Percentiles rank a stretch among this genome's conserved stretches.
These are phyloP conservation scores for Populus hybrid DNA, from an alignment of 441 rosid genomes.

Conservation along the genomic window DNA sequence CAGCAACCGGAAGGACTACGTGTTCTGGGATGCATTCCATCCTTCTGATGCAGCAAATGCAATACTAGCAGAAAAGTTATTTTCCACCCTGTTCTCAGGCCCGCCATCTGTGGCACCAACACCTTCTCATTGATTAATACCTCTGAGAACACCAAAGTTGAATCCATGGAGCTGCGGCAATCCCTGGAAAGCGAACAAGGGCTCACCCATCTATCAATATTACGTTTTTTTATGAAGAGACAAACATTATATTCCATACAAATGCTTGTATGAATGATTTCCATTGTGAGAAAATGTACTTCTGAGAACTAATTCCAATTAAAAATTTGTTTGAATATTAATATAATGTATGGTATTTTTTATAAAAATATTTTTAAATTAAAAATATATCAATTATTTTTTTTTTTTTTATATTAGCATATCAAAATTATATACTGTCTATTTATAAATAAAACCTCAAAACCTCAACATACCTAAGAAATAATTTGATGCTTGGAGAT, in stretches of 20 bases:
- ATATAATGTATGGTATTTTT: too few species aligned
- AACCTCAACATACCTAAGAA: too few species aligned
- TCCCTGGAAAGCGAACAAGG: background rate
- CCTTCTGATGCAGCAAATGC: constrained; percentile 84
- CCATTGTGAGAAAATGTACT: background rate
- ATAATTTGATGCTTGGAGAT: too few species aligned
- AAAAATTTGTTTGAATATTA: background rate
- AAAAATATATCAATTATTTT: too few species aligned
- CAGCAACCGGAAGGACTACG: constrained; percentile 55
- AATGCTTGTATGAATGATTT: too few species aligned
- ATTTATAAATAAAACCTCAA: too few species aligned
- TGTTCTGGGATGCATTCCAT: constrained; percentile 95
- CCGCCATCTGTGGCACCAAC: constrained; percentile 40
- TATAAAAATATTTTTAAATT: too few species aligned
- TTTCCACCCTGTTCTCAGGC: constrained; percentile 41
- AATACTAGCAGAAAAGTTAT: constrained; percentile 60
- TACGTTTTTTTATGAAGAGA: background rate
- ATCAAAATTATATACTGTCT: too few species aligned
- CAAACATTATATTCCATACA: too few species aligned
- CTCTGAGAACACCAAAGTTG: background rate
- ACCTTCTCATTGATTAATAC: constrained; percentile 15
- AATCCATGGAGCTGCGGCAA: background rate
- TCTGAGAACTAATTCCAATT: background rate
- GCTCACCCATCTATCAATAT: background rate
- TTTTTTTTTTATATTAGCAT: too few species aligned